These are phyloP conservation scores for Aaosphaeria arxii DNA, from an alignment of 2,329 filamentous ascomycete species.

Conservation along the genomic window DNA sequence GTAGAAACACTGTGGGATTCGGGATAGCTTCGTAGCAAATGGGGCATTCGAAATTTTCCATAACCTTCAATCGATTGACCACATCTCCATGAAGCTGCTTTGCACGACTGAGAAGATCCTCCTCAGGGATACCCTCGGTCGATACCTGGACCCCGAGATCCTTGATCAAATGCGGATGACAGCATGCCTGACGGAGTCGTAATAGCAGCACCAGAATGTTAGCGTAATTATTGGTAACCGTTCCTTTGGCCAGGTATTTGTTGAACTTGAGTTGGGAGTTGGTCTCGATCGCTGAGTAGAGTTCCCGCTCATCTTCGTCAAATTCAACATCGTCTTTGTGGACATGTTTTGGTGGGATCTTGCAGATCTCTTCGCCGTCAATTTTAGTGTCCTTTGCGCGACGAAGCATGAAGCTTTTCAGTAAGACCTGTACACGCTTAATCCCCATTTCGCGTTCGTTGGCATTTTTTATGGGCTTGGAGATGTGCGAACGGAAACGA, in stretches of 20 bases:
- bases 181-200: constrained; percentile 76
- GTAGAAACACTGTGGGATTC: constrained; percentile 75
- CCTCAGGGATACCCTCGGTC: constrained; percentile 53
- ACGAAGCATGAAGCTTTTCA: constrained; percentile 78
- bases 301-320: constrained; percentile 59
- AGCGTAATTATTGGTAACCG: constrained; percentile 71
- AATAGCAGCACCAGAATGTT: constrained; percentile 77
- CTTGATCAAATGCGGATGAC: constrained; percentile 69
- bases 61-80: constrained; percentile 62
- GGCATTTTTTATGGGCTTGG: constrained; percentile 34
- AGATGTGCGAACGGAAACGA: constrained; percentile 60
- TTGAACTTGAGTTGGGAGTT: constrained; percentile 70
- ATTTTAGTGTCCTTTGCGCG: constrained; percentile 77
- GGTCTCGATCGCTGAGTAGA: constrained; percentile 66
- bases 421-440: constrained; percentile 67
- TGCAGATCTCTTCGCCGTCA: constrained; percentile 74
- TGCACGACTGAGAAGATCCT: constrained; percentile 62
- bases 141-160: constrained; percentile 64
- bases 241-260: constrained; percentile 67
- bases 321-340: constrained; percentile 63
- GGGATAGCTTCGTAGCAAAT: constrained; percentile 75
- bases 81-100: constrained; percentile 58
- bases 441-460: constrained; percentile 52
- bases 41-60: constrained; percentile 70
- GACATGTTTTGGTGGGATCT: constrained; percentile 64